These are phyloP conservation scores for Sutorius eximius DNA, from an alignment of 1,284 basidiomycete species.

Conservation along the genomic window DNA sequence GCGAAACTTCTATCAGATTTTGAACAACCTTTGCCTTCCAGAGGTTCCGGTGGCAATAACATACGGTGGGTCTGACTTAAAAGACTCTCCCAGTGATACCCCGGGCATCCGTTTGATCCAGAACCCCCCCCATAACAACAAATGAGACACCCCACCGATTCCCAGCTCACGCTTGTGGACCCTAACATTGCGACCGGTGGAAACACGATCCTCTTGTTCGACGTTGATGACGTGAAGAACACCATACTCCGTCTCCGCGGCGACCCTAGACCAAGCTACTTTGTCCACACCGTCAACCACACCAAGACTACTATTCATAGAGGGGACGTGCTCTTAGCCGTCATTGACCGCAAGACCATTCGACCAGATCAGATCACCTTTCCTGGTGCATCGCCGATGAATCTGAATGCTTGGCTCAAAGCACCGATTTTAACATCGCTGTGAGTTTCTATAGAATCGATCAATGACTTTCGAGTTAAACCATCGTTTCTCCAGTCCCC, in stretches of 20 bases:
- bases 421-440: not conserved
- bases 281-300: not conserved
- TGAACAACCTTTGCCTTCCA: not conserved
- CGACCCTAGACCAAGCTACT: not conserved
- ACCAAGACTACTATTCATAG: not conserved
- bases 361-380: not conserved
- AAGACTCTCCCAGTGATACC: not conserved
- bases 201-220: not conserved
- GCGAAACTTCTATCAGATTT: too few relatives aligned
- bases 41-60: not conserved
- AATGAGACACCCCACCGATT: not conserved
- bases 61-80: not conserved
- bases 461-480: not conserved
- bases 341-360: not conserved
- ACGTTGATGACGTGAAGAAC: not conserved
- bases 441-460: not conserved
- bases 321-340: not conserved
- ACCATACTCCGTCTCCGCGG: not conserved
- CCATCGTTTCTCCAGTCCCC: not conserved
- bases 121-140: not conserved
- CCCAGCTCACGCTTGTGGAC: not conserved
- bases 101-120: not conserved
- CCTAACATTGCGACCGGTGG: not conserved
- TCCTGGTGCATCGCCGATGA: not conserved
- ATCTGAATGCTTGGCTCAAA: not conserved